These are phyloP conservation scores for Carex sylvatica DNA, from an alignment of 202 grass and related monocot species.

Conservation along the genomic window DNA sequence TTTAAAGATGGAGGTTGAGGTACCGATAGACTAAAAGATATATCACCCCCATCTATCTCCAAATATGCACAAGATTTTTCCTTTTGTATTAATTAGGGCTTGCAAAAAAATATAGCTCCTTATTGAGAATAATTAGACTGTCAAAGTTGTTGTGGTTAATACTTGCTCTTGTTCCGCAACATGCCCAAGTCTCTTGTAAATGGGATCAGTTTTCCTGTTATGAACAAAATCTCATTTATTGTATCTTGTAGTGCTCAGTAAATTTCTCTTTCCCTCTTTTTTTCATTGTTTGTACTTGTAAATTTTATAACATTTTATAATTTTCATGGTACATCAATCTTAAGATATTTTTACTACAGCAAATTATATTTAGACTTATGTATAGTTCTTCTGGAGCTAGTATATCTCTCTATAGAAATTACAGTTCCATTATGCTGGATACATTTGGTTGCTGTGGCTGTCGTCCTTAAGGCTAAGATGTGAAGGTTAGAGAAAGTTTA, in stretches of 20 bases:
- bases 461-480: not conserved
- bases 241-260: not conserved
- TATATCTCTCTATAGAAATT: not conserved
- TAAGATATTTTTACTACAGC: not conserved
- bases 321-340: not conserved
- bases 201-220: not conserved
- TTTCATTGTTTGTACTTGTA: not conserved
- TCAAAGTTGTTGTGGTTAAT: constrained; percentile 27
- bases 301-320: not conserved
- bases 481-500: not conserved
- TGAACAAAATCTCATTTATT: not conserved
- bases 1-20: constrained; percentile 80
- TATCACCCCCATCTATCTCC: not conserved
- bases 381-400: not conserved
- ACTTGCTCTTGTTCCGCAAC: not conserved
- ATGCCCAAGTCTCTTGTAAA: constrained; percentile 4
- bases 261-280: not conserved
- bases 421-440: not conserved
- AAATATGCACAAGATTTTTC: not conserved
- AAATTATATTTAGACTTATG: not conserved
- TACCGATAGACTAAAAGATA: constrained; percentile 51
- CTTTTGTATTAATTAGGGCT: not conserved
- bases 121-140: not conserved
- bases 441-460: too few relatives aligned
- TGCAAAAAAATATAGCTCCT: constrained; percentile 10